Evolutionary conservation across 495 filamentous ascomycete species (phyloP).

Genomic region (Letharia lupina): DNA sequence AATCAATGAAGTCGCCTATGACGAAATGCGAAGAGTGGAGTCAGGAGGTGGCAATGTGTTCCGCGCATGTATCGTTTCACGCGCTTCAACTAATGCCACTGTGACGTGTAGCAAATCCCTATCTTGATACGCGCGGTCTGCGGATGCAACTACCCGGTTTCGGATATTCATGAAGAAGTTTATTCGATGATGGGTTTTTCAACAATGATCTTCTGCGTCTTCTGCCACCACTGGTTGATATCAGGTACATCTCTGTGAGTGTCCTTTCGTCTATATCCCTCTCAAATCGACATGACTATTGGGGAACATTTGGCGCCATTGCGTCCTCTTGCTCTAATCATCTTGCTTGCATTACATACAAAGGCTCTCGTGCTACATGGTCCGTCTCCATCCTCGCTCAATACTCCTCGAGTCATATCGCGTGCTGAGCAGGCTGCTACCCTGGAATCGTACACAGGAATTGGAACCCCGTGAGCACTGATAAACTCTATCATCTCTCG

Average conservation of each 20-base stretch:
- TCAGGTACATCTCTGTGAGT: neutral
- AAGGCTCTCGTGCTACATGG: neutral
- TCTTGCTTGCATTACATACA: neutral
- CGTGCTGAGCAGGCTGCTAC: neutral
- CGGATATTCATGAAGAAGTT: neutral
- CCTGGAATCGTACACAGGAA: neutral
- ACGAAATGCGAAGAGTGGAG: neutral
- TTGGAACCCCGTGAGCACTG: neutral
- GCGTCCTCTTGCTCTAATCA: neutral
- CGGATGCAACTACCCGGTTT: constrained; percentile 2
- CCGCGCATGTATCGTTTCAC: neutral
- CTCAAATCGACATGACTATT: neutral
- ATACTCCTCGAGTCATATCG: neutral
- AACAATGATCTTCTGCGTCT: neutral
- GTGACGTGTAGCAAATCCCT: neutral
- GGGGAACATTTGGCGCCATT: neutral
- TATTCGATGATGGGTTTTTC: neutral
- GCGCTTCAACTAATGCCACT: constrained; percentile 1
- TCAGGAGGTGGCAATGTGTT: neutral
- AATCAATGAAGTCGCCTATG: neutral
- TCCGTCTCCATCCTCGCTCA: neutral
- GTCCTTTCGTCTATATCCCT: neutral
- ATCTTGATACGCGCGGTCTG: neutral
- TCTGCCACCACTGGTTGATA: neutral
- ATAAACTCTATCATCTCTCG: neutral